A percentile compares a stretch with the other conserved stretches of the same genome.
phyloP scores from a whole-genome alignment of 2,329 filamentous ascomycete genomes.

The Alternaria brassicae region DNA sequence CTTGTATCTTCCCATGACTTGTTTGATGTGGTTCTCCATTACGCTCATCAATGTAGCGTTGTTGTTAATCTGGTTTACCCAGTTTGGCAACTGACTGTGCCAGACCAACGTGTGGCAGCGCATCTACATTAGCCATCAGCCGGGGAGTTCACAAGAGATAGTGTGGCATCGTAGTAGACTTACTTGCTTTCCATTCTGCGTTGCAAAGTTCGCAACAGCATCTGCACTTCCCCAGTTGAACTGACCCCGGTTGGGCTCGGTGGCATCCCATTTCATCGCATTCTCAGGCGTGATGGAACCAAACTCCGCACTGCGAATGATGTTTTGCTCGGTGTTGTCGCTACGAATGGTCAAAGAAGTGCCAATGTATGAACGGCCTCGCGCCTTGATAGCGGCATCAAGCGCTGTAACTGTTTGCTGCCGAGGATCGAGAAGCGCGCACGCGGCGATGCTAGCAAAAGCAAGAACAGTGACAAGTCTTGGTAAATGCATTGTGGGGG shows the following conservation, averaged over 20 bases:
- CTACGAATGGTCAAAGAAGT: constrained; percentile 47
- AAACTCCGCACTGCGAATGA: constrained; percentile 37
- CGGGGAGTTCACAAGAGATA: not conserved
- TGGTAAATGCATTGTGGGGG: constrained; percentile 27
- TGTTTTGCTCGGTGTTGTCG: constrained; percentile 38
- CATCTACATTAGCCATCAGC: constrained; percentile 12
- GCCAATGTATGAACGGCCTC: constrained; percentile 46
- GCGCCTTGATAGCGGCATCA: constrained; percentile 30
- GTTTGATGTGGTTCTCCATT: constrained; percentile 51
- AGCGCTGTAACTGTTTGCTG: constrained; percentile 28
- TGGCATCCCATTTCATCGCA: constrained; percentile 52
- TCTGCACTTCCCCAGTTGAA: constrained; percentile 49
- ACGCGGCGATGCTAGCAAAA: constrained; percentile 21
- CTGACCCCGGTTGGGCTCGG: constrained; percentile 43
- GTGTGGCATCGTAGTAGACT: not conserved
- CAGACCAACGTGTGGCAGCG: constrained; percentile 53
- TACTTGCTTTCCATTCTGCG: constrained; percentile 41
- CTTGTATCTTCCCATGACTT: constrained; percentile 46
- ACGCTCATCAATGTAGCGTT: constrained; percentile 49
- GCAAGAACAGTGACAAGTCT: constrained; percentile 30
- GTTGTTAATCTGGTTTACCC: constrained; percentile 46
- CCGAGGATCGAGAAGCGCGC: constrained; percentile 26
- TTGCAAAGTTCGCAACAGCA: constrained; percentile 46
- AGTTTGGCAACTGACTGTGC: constrained; percentile 49
- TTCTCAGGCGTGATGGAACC: constrained; percentile 50